Evolutionary conservation across 108 stramenopile species (phyloP), one percentile per base, ranked within the genome.

Genomic region (Discostella pseudostelligera): DNA sequence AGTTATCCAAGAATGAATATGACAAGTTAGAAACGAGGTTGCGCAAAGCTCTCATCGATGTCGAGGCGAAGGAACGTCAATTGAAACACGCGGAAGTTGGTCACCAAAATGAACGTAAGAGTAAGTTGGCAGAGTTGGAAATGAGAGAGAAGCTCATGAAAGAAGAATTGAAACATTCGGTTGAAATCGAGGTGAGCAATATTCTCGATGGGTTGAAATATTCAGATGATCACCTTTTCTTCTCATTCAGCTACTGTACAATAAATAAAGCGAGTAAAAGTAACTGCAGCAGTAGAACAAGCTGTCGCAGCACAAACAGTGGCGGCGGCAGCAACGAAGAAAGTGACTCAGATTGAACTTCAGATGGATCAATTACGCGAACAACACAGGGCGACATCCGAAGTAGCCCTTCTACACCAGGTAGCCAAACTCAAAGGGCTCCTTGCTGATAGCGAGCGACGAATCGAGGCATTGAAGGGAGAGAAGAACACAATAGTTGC

Each of bases 51-150:
- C 57, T 81, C 25, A 10, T 55, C 24, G 81, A 81, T 14, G 81
- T 81, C 0, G 77, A 81, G 57, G 32, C 70, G 49, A 74, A 74
- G 37, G 81, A 81, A 45, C 24, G 81, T 40, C 55, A 62, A 20
- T 16, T 74, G 17, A 76, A 72, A 39, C 66, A 68, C 10, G 29
- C 63, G 56, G 77, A 78, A 21, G 53, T 39, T 9, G 28, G 26
- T 28, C 63, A 65, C 37, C 37, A 65, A 21, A 56, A 62, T 49
- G 81, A 81, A 56, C 66, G 47, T 3, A 62, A 63, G 32, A 46
- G 50, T 11, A 81, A 74, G 58, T 36, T 81, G 7, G 72, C 76
- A n/a, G 81, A 81, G 42, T 44, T 79, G 26, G 72, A 81, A 37
- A 50, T 73, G 55, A 66, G 48, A 46, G 67, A 69, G n/a, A 78